Base-by-base conservation (phyloP, 1,284 basidiomycete genomes). In the Entoloma clypeatum region DNA sequence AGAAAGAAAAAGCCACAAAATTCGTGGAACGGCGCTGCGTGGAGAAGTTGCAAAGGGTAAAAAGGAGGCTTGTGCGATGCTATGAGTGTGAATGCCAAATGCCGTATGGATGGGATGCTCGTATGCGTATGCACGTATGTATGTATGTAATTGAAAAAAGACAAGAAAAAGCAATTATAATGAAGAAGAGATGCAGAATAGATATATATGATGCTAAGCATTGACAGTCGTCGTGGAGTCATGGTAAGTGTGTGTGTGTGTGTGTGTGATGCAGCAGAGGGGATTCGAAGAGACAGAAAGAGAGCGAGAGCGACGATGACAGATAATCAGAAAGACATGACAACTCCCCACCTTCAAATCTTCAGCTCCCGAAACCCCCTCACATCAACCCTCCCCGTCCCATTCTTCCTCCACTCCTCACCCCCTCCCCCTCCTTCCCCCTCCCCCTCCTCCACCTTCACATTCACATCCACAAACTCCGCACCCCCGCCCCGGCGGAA, bases 331-430 rank as follows among this genome's bases (percentile, higher is more conserved):
- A 27, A 10, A 13, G 5, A 31, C 9, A 14, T 7, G 16, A 42
- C n/a, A 23, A 21, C 16, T 13, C 28, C 17, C 19, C 11, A 19
- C 24, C 79, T 81, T 58, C 49, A 87, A 52, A 89, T 89, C 74
- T 78, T 86, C 58, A 89, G 60, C 65, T 89, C 86, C 50, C 83
- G 70, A 61, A 89, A 89, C 38, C 86, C 86, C 43, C 86, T 69
- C 44, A 88, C 84, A 59, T 89, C 86, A 45, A 89, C 61, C 52
- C 86, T 66, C 41, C 86, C 86, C 26, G 74, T 74, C 43, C 86
- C 86, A 61, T 85, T 89, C 54, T 67, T 71, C 52, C 64, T 64
- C 86, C 86, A 89, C 61, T 87, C 83, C 38, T 59, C 70, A 32
- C 66, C 67, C 13, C 52, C 66, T 30, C 60, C 63, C 2, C 48